A percentile compares a stretch with the other conserved stretches of the same genome.
phyloP scores from a whole-genome alignment of 176 grass and related monocot genomes.

The Cymbopogon citratus region DNA sequence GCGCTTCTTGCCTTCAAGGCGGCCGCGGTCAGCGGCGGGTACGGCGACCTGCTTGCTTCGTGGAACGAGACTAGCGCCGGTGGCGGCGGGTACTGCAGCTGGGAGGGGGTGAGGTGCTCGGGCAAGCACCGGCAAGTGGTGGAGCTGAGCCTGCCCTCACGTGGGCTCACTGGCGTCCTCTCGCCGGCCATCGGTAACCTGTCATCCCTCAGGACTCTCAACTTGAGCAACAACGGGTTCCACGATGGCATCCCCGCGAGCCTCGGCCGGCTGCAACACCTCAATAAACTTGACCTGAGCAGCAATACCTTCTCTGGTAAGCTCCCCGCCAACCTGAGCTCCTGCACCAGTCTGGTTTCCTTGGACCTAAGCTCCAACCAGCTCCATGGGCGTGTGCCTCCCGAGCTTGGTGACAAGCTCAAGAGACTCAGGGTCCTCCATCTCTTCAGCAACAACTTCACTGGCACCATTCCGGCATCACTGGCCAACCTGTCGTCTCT shows the following conservation, averaged over 20 bases:
- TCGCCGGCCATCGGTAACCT: neutral
- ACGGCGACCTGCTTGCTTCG: neutral
- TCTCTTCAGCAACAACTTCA: too few relatives aligned
- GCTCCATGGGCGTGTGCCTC: too few relatives aligned
- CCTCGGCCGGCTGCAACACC: neutral
- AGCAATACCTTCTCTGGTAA: neutral
- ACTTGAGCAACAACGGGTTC: neutral
- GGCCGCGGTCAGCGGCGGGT: too few relatives aligned
- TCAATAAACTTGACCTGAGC: neutral
- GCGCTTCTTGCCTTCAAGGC: too few relatives aligned
- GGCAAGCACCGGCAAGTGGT: neutral
- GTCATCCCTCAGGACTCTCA: neutral
- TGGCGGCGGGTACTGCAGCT: neutral
- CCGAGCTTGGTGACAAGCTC: too few relatives aligned
- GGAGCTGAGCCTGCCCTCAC: neutral
- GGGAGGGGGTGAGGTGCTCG: neutral
- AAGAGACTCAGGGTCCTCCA: too few relatives aligned
- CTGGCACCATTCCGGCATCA: too few relatives aligned
- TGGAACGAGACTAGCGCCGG: neutral
- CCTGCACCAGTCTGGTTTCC: neutral
- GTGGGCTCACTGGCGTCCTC: neutral
- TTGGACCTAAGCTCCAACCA: too few relatives aligned
- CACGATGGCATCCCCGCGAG: neutral
- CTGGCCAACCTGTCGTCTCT: too few relatives aligned
- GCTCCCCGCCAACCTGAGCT: neutral